Evolutionary conservation across 129 eudicot genomes (phyloP), one percentile per base, ranked within the genome.

Genomic region (Calendula officinalis): DNA sequence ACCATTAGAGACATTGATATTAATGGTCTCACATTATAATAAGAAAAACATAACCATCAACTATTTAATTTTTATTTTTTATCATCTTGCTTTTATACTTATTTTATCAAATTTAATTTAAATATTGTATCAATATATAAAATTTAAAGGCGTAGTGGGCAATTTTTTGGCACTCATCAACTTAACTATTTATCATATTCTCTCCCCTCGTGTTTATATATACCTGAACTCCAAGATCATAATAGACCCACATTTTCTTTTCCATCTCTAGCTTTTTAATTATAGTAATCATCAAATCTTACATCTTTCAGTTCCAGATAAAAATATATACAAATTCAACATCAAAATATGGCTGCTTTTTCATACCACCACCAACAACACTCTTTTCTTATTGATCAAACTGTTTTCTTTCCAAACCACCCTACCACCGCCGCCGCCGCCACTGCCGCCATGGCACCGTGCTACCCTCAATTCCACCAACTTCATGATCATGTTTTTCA

Each of bases 281-380:
- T 70, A 67, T 60, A 59, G 60, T 50, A 62, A 61, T 71, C 69
- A 71, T 61, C 46, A 35, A 12, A 45, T 45, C 49, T 34, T 64
- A 42, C 50, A 72, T 58, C 74, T 67, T 57, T 75, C 8, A 13
- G 8, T 62, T 49, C 62, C 64, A 59, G 51, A 16, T 32, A 22
- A 22, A 22, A 22, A 22, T n/a, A n/a, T 50, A 67, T 41, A 32
- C 68, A 46, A 61, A 43, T 47, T 48, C 43, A 37, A 50, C 13
- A 11, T 45, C 33, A 74, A 79, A 72, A 71, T 68, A 83, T 84
- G 90, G 81, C 86, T 66, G 83, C 90, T 22, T 84, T 80, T 70
- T 62, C 82, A 50, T 71, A 52, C 3, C 57, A 72, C 70, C 73
- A 78, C 17, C 54, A 75, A 40, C 79, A 75, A 69, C 77, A 69